Base-by-base conservation (phyloP, 225 moss, liverwort and hornwort genomes). In the Thuidium tamariscinum region DNA sequence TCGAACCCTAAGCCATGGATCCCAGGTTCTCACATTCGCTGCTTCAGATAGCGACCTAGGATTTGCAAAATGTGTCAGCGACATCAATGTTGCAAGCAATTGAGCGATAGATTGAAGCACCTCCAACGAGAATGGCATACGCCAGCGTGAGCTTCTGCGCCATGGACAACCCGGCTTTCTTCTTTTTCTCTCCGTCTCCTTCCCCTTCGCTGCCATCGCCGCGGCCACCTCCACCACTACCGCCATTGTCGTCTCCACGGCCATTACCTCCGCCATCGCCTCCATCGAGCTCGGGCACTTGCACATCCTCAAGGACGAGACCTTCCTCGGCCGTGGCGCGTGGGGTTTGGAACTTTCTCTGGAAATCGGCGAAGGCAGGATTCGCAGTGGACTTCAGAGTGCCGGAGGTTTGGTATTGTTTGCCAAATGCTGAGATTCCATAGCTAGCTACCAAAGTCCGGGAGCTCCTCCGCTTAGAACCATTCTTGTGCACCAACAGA, bases 81-180 rank as follows among this genome's bases (percentile, higher is more conserved):
- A 17, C 36, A 41, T 16, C 34, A 22, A 39, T 12, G 49, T 57
- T 48, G 36, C 77, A 61, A 84, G 41, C 7, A 27, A 42, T 52
- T n/a, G 51, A 84, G 36, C 6, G 54, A 55, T 62, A 68, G 42
- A 59, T 25, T 12, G 80, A 64, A 51, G 88, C 93, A 92, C 98
- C 94, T 84, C 95, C 95, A 59, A 98, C 94, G 42, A 98, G 95
- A 90, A 92, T 89, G 14, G 97, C 98, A 46, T 97, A 98, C 21
- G 89, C 95, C 80, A 98, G 86, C 42, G 98, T 98, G 57, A 98
- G 94, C 84, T 93, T 98, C 92, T 98, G 98, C 77, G 98, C 92
- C 83, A 91, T 91, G 21, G 98, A 97, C 90, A 94, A 78, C 46
- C 92, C 92, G 11, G 83, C 34, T 52, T 87, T 75, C 87, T 82